Conservation (phyloP, 2,329 filamentous ascomycete species). For the Beauveria brongniartii region DNA sequence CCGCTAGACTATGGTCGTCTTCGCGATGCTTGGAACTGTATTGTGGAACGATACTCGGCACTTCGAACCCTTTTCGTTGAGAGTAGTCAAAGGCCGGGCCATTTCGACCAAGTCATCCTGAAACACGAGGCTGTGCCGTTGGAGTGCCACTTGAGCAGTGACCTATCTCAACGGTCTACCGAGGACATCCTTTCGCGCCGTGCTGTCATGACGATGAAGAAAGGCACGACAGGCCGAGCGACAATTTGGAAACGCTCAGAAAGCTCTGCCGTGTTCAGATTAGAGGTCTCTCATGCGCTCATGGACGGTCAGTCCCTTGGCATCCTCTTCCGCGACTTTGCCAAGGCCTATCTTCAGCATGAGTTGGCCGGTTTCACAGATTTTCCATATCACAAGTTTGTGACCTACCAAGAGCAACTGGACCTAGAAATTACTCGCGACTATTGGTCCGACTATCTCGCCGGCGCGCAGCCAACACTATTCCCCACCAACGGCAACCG, state of each 20-base stretch:
- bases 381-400: not conserved
- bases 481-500: not conserved
- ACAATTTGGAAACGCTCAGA: not conserved
- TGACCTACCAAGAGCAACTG: not conserved
- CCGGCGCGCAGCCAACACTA: not conserved
- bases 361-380: not conserved
- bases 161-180: not conserved
- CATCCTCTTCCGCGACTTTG: constrained; percentile 9
- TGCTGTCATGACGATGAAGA: not conserved
- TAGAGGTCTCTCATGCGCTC: constrained; percentile 13
- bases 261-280: not conserved
- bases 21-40: not conserved
- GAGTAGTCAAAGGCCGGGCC: constrained; percentile 2
- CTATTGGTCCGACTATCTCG: not conserved
- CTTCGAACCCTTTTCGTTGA: constrained; percentile 7
- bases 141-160: not conserved
- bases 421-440: not conserved
- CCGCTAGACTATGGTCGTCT: not conserved
- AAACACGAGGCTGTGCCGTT: not conserved
- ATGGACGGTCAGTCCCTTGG: constrained; percentile 11
- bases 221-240: not conserved
- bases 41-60: not conserved
- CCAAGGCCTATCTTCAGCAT: not conserved
- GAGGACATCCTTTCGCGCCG: not conserved
- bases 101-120: constrained; percentile 8